These are phyloP conservation scores for Globisporangium perplexum DNA, from an alignment of 352 stramenopile species.

Conservation along the genomic window DNA sequence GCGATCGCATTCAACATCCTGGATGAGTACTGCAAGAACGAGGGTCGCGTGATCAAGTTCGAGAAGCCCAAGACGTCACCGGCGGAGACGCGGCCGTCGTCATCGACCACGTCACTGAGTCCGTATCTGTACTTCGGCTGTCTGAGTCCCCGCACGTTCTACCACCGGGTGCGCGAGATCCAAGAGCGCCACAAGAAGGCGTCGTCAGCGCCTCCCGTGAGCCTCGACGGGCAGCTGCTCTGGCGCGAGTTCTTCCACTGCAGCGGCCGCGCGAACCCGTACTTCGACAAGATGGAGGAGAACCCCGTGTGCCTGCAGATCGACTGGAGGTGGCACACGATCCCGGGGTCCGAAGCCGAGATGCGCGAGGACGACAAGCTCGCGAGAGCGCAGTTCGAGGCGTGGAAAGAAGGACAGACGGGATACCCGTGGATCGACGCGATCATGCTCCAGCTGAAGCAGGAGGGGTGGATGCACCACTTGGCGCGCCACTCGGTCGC, in stretches of 20 bases:
- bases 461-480: slow-evolving; percentile 89
- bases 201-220: slow-evolving; percentile 86
- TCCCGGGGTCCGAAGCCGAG: slow-evolving; percentile 61
- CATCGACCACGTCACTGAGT: slow-evolving; percentile 94
- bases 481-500: slow-evolving; percentile 93
- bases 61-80: slow-evolving; percentile 97
- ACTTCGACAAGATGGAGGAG: slow-evolving; percentile 93
- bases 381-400: slow-evolving; percentile 73
- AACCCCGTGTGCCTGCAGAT: slow-evolving; percentile 90
- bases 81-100: slow-evolving; percentile 76
- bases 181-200: slow-evolving; percentile 60
- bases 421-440: slow-evolving; percentile 98
- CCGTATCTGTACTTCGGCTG: slow-evolving; percentile 95
- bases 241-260: slow-evolving; percentile 96
- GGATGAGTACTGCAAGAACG: slow-evolving; percentile 63
- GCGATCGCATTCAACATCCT: slow-evolving; percentile 63
- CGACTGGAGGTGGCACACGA: slow-evolving; percentile 80
- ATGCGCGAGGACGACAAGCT: slow-evolving; percentile 84
- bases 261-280: slow-evolving; percentile 67
- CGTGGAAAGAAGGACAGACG: slow-evolving; percentile 94
- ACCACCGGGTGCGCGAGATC: slow-evolving; percentile 82
- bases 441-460: slow-evolving; percentile 92
- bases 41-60: slow-evolving; percentile 90
- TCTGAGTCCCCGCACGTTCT: slow-evolving; percentile 89
- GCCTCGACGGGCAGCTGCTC: slow-evolving; percentile 91